Conservation (phyloP, 2,329 filamentous ascomycete genomes). For the Dothideomycetes sp. region DNA sequence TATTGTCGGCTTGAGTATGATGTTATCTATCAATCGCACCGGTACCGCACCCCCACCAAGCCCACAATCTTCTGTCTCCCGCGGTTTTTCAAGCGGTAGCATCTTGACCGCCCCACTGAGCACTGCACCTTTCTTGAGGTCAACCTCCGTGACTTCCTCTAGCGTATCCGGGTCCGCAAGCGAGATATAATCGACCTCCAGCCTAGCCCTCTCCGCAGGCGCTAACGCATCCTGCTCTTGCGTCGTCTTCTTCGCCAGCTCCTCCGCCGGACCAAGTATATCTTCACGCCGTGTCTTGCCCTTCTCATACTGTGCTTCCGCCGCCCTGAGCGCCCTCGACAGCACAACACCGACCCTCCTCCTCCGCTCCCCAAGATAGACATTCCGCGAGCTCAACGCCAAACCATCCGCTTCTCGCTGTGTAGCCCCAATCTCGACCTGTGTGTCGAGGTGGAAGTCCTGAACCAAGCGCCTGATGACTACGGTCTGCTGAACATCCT, state of each 20-base stretch:
- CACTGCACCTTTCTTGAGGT: slow-evolving; percentile 62
- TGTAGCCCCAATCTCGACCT: slow-evolving; percentile 65
- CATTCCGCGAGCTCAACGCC: slow-evolving; percentile 85
- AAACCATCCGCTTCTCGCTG: slow-evolving; percentile 69
- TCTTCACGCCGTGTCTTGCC: slow-evolving; percentile 46
- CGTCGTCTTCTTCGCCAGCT: slow-evolving; percentile 44
- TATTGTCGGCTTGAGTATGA: slow-evolving; percentile 42
- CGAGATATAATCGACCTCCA: slow-evolving; percentile 87
- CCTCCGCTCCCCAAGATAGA: slow-evolving; percentile 72
- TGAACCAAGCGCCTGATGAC: slow-evolving; percentile 77
- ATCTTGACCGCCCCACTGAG: slow-evolving; percentile 88
- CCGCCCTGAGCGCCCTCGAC: slow-evolving; percentile 55
- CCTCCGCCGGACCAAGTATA: slow-evolving; percentile 62
- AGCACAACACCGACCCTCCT: slow-evolving; percentile 64
- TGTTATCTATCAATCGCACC: slow-evolving; percentile 89
- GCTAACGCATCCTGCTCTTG: slow-evolving; percentile 51
- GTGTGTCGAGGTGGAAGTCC: slow-evolving; percentile 71
- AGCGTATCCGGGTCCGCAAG: slow-evolving; percentile 77
- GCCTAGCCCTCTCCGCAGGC: slow-evolving; percentile 52
- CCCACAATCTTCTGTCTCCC: slow-evolving; percentile 57
- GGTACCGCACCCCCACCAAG: slow-evolving; percentile 62
- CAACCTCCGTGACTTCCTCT: slow-evolving; percentile 63
- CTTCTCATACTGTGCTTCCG: slow-evolving; percentile 53
- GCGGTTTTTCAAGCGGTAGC: slow-evolving; percentile 62
- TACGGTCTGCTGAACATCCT: slow-evolving; percentile 93